These are phyloP conservation scores for Cardamine occulta DNA, from an alignment of 345 rosid genomes.

Conservation along the genomic window DNA sequence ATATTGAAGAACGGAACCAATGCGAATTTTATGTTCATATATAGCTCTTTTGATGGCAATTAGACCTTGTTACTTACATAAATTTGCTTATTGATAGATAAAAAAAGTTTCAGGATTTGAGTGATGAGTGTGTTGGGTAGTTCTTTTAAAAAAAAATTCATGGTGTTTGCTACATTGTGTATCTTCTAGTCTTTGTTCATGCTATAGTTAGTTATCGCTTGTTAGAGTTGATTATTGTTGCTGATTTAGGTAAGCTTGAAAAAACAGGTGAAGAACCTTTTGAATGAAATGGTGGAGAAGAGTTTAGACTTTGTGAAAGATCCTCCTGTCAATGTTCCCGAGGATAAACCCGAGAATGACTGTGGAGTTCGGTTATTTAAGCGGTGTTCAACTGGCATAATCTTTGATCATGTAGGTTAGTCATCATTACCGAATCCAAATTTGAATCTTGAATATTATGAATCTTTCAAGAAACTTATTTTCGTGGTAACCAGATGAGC, in stretches of 20 bases:
- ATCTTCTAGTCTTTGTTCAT: conserved; percentile 5
- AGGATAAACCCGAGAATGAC: conserved; percentile 46
- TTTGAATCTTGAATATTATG: conserved; percentile 9
- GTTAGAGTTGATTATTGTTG: neutral
- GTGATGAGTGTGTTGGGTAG: neutral
- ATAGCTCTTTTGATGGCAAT: conserved; percentile 8
- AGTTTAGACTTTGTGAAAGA: conserved; percentile 56
- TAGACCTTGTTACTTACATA: neutral
- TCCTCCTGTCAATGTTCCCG: conserved; percentile 36
- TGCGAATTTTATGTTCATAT: neutral
- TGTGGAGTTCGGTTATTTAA: conserved; percentile 74
- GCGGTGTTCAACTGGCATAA: conserved; percentile 65
- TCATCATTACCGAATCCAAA: neutral
- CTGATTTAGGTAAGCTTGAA: neutral
- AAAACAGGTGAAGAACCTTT: conserved; percentile 74
- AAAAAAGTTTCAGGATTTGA: neutral
- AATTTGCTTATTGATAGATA: neutral
- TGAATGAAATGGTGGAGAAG: conserved; percentile 74
- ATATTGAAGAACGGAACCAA: neutral
- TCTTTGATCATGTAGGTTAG: conserved; percentile 69
- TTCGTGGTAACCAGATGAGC: conserved; percentile 53
- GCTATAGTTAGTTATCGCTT: neutral
- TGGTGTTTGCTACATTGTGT: neutral
- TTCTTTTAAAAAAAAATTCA: neutral
- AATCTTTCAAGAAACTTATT: neutral